Conservation (phyloP, 306 rosid genomes). For the Glycine soja region DNA sequence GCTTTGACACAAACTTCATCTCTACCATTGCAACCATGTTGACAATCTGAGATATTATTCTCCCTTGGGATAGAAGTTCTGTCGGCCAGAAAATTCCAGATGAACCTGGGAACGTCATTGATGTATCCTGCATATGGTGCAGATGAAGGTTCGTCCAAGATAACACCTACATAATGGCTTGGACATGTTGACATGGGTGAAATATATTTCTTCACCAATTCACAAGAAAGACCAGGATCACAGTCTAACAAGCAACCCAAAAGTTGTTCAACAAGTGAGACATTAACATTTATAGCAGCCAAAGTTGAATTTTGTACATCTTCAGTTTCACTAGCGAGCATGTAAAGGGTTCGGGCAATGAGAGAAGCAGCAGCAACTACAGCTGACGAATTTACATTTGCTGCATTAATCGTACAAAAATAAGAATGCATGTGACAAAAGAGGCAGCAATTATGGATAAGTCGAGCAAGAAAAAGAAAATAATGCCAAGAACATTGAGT, state of each 20-base stretch:
- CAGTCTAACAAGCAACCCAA: conserved; percentile 77
- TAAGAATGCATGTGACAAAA: conserved; percentile 28
- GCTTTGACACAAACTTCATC: conserved; percentile 79
- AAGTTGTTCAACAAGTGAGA: conserved; percentile 81
- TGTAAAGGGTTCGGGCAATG: conserved; percentile 82
- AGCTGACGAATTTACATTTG: conserved; percentile 86
- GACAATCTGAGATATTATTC: conserved; percentile 61
- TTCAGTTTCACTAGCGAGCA: conserved; percentile 68
- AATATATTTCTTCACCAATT: conserved; percentile 80
- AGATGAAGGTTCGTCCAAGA: conserved; percentile 78
- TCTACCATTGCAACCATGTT: conserved; percentile 67
- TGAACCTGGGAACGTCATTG: conserved; percentile 81
- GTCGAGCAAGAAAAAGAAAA: conserved; percentile 31
- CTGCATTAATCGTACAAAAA: conserved; percentile 58
- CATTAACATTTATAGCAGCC: conserved; percentile 72
- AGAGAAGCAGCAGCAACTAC: conserved; percentile 88
- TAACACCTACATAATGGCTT: conserved; percentile 89
- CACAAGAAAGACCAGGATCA: conserved; percentile 93
- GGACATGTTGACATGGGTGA: conserved; percentile 75
- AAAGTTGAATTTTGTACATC: conserved; percentile 61
- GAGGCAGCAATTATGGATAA: conserved; percentile 18
- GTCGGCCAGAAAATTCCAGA: conserved; percentile 90
- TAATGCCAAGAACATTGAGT: conserved; percentile 15
- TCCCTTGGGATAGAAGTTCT: conserved; percentile 67
- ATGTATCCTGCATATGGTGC: conserved; percentile 66